These are phyloP conservation scores for Chlamydomonas eustigma DNA, from an alignment of 139 green algal genomes.

Conservation along the genomic window DNA sequence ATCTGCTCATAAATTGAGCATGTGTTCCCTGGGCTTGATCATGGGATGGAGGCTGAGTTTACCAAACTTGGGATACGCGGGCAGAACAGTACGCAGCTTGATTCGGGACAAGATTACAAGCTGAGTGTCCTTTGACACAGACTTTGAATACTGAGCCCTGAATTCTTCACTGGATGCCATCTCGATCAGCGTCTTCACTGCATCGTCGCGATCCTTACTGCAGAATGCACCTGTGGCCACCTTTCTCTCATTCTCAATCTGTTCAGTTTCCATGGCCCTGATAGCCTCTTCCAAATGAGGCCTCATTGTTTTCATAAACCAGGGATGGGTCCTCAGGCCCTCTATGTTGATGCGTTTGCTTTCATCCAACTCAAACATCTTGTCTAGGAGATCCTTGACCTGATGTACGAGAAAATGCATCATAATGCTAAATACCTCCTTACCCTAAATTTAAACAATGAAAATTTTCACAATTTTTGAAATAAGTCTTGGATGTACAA, in stretches of 20 bases:
- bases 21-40: neutral
- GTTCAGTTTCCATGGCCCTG: neutral
- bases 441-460: no score
- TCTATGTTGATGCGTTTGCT: neutral
- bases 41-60: neutral
- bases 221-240: neutral
- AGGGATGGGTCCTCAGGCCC: neutral
- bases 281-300: neutral
- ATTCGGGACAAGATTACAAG: neutral
- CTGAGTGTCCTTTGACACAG: neutral
- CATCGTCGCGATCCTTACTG: neutral
- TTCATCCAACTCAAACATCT: constrained; percentile 5
- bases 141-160: neutral
- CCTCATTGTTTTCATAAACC: neutral
- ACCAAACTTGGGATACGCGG: neutral
- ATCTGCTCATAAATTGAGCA: no score
- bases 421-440: no score
- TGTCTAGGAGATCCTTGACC: neutral
- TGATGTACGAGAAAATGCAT: no score
- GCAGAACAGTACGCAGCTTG: neutral
- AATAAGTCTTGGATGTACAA: no score
- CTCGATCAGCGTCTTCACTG: neutral
- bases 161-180: neutral
- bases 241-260: neutral
- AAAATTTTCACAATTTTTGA: no score